Percentiles rank a stretch among this genome's conserved stretches.
These are phyloP conservation scores for Mollisia scopiformis DNA, from an alignment of 2,329 filamentous ascomycete species.

Conservation along the genomic window DNA sequence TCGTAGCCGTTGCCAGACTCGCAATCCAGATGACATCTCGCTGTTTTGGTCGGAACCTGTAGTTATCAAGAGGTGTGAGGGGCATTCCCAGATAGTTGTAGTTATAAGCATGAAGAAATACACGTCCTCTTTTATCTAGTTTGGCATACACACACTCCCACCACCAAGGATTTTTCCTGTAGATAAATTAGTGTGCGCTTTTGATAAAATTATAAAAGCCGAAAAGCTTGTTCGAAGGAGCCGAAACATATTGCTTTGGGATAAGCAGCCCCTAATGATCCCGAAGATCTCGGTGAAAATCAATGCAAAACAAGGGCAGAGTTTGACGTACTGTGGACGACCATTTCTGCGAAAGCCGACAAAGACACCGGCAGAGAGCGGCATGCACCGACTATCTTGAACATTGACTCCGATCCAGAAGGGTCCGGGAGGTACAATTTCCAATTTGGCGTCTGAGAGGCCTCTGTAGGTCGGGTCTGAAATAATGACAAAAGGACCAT, in stretches of 20 bases:
- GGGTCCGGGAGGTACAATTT: neutral
- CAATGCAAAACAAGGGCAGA: too few species aligned
- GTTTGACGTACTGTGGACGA: too few species aligned
- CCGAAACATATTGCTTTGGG: too few species aligned
- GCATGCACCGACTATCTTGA: neutral
- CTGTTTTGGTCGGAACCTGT: neutral
- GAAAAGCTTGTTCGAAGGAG: too few species aligned
- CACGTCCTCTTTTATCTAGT: neutral
- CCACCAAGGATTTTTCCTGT: slow-evolving; percentile 1
- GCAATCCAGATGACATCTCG: neutral
- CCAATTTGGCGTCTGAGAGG: neutral
- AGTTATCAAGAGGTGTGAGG: neutral
- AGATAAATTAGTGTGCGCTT: too few species aligned
- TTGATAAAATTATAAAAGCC: too few species aligned
- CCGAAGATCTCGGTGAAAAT: too few species aligned
- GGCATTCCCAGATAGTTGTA: neutral
- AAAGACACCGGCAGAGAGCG: neutral
- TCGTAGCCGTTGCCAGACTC: neutral
- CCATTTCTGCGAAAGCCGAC: neutral
- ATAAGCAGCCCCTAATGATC: too few species aligned
- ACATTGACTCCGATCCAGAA: neutral
- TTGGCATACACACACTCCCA: neutral
- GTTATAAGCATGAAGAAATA: neutral
- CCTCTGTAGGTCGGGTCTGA: neutral
- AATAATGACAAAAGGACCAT: neutral